Evolutionary conservation across 768 basidiomycete genomes (phyloP).

Genomic region (Saitozyma podzolica): DNA sequence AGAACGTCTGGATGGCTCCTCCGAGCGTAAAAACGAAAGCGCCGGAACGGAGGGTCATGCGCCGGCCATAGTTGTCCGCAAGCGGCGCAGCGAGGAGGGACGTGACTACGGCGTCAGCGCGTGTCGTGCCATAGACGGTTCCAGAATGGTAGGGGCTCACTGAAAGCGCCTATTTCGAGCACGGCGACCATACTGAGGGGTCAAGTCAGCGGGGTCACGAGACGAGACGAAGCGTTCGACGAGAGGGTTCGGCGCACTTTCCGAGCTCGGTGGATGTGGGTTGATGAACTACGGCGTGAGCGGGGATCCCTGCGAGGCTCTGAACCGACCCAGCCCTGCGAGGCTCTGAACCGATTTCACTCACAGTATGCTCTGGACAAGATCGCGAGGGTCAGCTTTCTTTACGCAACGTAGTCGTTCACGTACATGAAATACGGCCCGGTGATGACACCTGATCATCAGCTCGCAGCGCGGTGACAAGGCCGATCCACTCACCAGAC

Average conservation of each 20-base stretch:
- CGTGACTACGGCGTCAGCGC: slow-evolving; percentile 61
- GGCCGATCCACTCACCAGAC: slow-evolving; percentile 48
- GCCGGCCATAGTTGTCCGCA: slow-evolving; percentile 81
- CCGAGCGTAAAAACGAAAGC: slow-evolving; percentile 82
- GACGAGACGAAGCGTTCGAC: not conserved
- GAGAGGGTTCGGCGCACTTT: slow-evolving; percentile 53
- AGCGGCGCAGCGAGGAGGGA: slow-evolving; percentile 85
- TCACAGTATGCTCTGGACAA: slow-evolving; percentile 71
- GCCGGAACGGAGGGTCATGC: slow-evolving; percentile 78
- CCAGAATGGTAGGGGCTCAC: slow-evolving; percentile 57
- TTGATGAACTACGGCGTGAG: slow-evolving; percentile 58
- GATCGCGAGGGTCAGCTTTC: slow-evolving; percentile 56
- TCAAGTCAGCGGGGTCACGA: not conserved
- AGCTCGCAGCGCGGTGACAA: slow-evolving; percentile 31
- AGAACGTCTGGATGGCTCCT: slow-evolving; percentile 78
- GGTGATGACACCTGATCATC: slow-evolving; percentile 71
- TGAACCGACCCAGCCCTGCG: no score
- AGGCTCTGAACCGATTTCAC: not conserved
- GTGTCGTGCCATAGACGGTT: not conserved
- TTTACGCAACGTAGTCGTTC: slow-evolving; percentile 31
- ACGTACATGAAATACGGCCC: slow-evolving; percentile 51
- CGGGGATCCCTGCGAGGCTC: no score
- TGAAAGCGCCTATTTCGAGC: slow-evolving; percentile 85
- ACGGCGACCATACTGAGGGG: slow-evolving; percentile 75
- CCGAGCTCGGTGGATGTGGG: slow-evolving; percentile 74